A percentile compares a stretch with the other conserved stretches of the same genome.
Evolutionary conservation across 176 grass and related monocot species (phyloP).

Genomic region (Lolium rigidum): DNA sequence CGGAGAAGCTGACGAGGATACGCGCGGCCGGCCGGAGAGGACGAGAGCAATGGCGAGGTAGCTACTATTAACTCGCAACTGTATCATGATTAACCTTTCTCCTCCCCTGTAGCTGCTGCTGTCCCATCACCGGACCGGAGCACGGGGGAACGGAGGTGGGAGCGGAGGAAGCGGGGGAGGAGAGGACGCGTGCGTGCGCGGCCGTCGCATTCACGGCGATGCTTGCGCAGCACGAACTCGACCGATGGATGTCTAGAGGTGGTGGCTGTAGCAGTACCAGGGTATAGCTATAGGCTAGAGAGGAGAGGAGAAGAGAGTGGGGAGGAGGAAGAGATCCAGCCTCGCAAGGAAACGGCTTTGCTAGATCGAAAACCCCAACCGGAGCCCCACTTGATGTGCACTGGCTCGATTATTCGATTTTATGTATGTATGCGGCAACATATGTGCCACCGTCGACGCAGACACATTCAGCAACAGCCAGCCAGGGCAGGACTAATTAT

Average conservation of each 20-base stretch:
- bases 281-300: background rate
- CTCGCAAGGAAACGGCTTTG: constrained; percentile 52
- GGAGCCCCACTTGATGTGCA: constrained; percentile 29
- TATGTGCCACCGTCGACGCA: constrained; percentile 5
- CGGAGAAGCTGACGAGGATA: constrained; percentile 13
- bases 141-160: background rate
- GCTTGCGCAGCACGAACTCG: constrained; percentile 50
- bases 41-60: background rate
- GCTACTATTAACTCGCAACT: background rate
- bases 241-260: background rate
- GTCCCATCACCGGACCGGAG: background rate
- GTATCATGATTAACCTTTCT: background rate
- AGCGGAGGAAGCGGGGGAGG: constrained; percentile 34
- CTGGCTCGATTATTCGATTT: background rate
- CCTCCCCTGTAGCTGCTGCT: background rate
- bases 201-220: constrained; percentile 41
- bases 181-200: constrained; percentile 41
- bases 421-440: constrained; percentile 6
- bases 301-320: background rate
- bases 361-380: constrained; percentile 22
- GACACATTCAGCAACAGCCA: background rate
- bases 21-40: background rate
- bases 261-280: background rate
- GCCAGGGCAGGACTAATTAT: background rate
- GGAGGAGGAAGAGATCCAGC: constrained; percentile 46